Evolutionary conservation across 2,329 filamentous ascomycete species (phyloP).

Genomic region (Fusarium nygamai): DNA sequence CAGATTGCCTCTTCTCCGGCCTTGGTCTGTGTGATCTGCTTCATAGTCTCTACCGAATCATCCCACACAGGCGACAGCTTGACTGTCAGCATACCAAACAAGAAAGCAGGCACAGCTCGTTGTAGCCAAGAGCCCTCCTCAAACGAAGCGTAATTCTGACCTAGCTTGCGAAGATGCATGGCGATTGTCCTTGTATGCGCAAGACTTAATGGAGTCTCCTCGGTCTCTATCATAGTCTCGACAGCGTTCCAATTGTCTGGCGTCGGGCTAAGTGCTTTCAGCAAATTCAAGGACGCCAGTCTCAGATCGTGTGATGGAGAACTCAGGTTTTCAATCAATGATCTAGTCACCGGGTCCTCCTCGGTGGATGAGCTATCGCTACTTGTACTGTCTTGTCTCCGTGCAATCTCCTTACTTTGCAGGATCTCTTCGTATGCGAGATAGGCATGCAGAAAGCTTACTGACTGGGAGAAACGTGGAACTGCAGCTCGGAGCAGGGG

Average conservation of each 20-base stretch:
- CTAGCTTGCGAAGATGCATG: slow-evolving; percentile 85
- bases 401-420: slow-evolving; percentile 17
- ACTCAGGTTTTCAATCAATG: slow-evolving; percentile 78
- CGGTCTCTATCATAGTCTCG: slow-evolving; percentile 76
- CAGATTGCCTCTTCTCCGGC: slow-evolving; percentile 78
- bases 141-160: slow-evolving; percentile 69
- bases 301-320: slow-evolving; percentile 80
- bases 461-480: slow-evolving; percentile 70
- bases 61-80: slow-evolving; percentile 89
- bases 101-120: slow-evolving; percentile 79
- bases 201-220: slow-evolving; percentile 80
- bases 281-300: slow-evolving; percentile 75
- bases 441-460: slow-evolving; percentile 73
- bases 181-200: slow-evolving; percentile 80
- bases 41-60: slow-evolving; percentile 79
- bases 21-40: slow-evolving; percentile 76
- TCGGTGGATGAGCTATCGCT: slow-evolving; percentile 57
- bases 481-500: slow-evolving; percentile 73
- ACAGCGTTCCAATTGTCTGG: slow-evolving; percentile 42
- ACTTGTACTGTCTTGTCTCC: slow-evolving; percentile 48
- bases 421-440: slow-evolving; percentile 62
- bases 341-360: slow-evolving; percentile 69
- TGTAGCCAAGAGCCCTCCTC: slow-evolving; percentile 71
- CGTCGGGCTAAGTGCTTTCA: slow-evolving; percentile 64
- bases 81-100: slow-evolving; percentile 89